Evolutionary conservation across 352 stramenopile species (phyloP), one percentile per base, ranked within the genome.

Genomic region (Pythium pectinolyticum): DNA sequence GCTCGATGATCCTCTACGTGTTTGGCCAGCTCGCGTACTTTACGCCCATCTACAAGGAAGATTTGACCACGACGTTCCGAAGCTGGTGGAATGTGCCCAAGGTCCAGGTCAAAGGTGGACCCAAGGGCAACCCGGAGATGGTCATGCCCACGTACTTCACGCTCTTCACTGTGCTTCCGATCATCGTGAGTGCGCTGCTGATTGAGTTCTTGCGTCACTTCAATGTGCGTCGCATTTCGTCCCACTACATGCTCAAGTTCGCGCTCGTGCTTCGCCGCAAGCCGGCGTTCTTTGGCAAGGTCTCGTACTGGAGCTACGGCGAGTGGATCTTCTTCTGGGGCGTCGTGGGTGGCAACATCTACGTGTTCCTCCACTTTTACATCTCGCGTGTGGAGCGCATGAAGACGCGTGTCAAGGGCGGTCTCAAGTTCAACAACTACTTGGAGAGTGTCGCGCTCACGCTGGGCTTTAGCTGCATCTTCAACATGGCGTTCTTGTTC

Each of bases 401-500:
- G 61, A 68, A 4, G 39, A 43, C 28, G 6, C 64, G 69, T 31
- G 70, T 41, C n/a, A n/a, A n/a, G 22, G 35, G 35, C 35, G 63
- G 66, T 27, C 70, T 87, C 47, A 69, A 60, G 49, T 82, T 73
- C 14, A 74, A 71, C 63, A 84, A 82, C 67, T 84, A 86, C 15
- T 57, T 61, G n/a, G 57, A 65, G 39, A 66, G 82, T 55, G 73
- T 87, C 15, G 62, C 75, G 50, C 79, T 86, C 61, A 80, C 68
- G 39, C 61, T 61, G 0, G 73, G 67, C 10, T 89, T 87, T 67
- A 32, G 80, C 39, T 78, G 70, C 61, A 80, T 89, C 50, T 91
- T 82, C 73, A 88, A 89, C 65, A 86, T 91, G 78, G 72, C 79
- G 14, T 88, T 90, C 64, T 61, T 90, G 22, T 49, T 59, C 22